Percentiles rank a stretch among this genome's conserved stretches.
These are phyloP conservation scores for Xylariaceae sp. DNA, from an alignment of 2,329 filamentous ascomycete genomes.

Conservation along the genomic window DNA sequence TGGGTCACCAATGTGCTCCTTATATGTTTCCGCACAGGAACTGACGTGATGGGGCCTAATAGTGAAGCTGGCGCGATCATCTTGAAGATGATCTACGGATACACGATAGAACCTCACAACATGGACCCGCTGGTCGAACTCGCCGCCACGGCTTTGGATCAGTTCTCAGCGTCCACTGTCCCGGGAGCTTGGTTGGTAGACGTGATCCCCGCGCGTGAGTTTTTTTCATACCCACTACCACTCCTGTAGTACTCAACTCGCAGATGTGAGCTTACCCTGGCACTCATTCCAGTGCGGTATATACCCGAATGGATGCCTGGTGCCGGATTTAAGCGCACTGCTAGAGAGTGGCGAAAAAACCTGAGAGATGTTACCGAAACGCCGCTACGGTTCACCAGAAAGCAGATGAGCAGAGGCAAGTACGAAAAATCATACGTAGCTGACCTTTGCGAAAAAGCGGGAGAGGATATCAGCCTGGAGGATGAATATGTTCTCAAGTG, in stretches of 20 bases:
- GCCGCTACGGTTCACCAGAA: conserved; percentile 34
- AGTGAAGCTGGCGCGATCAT: conserved; percentile 39
- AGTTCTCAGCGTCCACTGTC: conserved; percentile 27
- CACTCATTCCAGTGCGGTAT: conserved; percentile 30
- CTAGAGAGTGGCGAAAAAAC: conserved; percentile 19
- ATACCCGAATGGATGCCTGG: conserved; percentile 42
- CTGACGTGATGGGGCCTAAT: no score
- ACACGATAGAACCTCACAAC: conserved; percentile 32
- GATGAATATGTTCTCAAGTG: conserved; percentile 29
- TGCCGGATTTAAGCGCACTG: conserved; percentile 34
- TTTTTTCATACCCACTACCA: no score
- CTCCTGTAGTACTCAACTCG: not conserved
- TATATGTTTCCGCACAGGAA: no score
- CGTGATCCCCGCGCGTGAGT: conserved; percentile 34
- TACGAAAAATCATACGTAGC: conserved; percentile 29
- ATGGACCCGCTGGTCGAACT: conserved; percentile 36
- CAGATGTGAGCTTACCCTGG: no score
- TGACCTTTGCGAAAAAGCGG: no score
- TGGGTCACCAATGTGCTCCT: not conserved
- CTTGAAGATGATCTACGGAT: conserved; percentile 41
- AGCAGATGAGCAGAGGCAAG: conserved; percentile 26
- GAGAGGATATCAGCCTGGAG: conserved; percentile 9
- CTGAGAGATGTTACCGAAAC: conserved; percentile 22
- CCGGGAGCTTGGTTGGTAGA: conserved; percentile 41
- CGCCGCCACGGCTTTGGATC: conserved; percentile 27